A percentile compares a stretch with the other conserved stretches of the same genome.
Conservation (phyloP, 768 basidiomycete genomes). For the Pisolithus sp. region DNA sequence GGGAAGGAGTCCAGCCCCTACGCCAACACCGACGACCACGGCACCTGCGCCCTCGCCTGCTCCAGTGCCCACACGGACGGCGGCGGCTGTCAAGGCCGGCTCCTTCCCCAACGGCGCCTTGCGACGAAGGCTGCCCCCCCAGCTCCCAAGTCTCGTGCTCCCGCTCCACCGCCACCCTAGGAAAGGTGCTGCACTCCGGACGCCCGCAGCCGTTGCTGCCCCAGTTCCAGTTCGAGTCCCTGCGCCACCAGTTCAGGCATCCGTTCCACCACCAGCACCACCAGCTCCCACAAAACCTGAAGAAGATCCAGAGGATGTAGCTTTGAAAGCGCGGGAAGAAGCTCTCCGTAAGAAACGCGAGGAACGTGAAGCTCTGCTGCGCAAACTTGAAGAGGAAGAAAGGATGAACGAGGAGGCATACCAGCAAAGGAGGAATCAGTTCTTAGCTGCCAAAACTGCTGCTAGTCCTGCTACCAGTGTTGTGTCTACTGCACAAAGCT, state of each 20-base stretch:
- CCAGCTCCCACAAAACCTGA: slow-evolving; percentile 32
- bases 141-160: slow-evolving; percentile 32
- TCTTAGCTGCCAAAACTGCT: slow-evolving; percentile 33
- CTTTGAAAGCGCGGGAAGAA: slow-evolving; percentile 61
- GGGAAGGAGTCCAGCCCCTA: slow-evolving; percentile 31
- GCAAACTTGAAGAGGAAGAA: slow-evolving; percentile 65
- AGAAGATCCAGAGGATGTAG: slow-evolving; percentile 75
- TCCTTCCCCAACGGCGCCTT: slow-evolving; percentile 33
- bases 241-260: slow-evolving; percentile 29
- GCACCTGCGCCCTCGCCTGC: slow-evolving; percentile 31
- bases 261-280: slow-evolving; percentile 45
- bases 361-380: slow-evolving; percentile 62
- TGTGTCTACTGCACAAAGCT: slow-evolving; percentile 19
- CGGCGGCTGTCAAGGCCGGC: slow-evolving; percentile 4
- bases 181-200: slow-evolving; percentile 5
- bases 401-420: slow-evolving; percentile 46
- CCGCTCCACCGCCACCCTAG: slow-evolving; percentile 34
- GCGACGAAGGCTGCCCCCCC: slow-evolving; percentile 26
- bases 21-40: slow-evolving; percentile 37
- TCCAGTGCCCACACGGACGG: slow-evolving; percentile 29
- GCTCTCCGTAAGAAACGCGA: slow-evolving; percentile 66
- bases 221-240: slow-evolving; percentile 18
- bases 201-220: slow-evolving; percentile 18
- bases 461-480: slow-evolving; percentile 13
- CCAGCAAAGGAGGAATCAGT: slow-evolving; percentile 26